These are phyloP conservation scores for Ophiostoma ulmi DNA, from an alignment of 2,329 filamentous ascomycete genomes.

Conservation along the genomic window DNA sequence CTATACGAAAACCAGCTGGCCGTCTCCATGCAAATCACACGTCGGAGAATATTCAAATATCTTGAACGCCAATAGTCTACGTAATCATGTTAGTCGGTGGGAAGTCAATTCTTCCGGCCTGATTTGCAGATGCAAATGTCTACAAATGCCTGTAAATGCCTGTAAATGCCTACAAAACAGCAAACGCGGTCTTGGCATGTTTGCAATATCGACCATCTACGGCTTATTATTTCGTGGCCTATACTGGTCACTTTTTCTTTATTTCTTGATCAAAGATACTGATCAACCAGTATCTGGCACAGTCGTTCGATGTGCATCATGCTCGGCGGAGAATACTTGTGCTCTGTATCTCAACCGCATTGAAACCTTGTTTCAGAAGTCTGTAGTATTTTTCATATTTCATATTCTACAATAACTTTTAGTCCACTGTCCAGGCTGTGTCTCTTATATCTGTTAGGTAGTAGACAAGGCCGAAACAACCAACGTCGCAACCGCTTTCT, in stretches of 20 bases:
- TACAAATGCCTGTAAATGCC: not conserved
- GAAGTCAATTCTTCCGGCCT: not conserved
- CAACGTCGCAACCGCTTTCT: too few relatives aligned
- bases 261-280: too few relatives aligned
- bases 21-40: not conserved
- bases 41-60: conserved; percentile 1
- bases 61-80: too few relatives aligned
- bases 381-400: too few relatives aligned
- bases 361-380: not conserved
- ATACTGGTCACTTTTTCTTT: not conserved
- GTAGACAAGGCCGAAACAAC: too few relatives aligned
- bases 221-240: not conserved
- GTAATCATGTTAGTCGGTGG: not conserved
- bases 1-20: not conserved
- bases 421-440: too few relatives aligned
- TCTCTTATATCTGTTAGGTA: too few relatives aligned
- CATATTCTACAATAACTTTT: too few relatives aligned
- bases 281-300: not conserved
- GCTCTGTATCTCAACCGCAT: not conserved
- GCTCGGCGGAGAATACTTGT: not conserved
- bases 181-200: not conserved
- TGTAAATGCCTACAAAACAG: too few relatives aligned
- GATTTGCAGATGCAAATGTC: not conserved
- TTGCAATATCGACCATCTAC: not conserved
- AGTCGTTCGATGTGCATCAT: conserved; percentile 3